Percentiles rank a stretch among this genome's conserved stretches.
Conservation (phyloP, 1,139 yeast genomes). For the Kazachstania sp. region DNA sequence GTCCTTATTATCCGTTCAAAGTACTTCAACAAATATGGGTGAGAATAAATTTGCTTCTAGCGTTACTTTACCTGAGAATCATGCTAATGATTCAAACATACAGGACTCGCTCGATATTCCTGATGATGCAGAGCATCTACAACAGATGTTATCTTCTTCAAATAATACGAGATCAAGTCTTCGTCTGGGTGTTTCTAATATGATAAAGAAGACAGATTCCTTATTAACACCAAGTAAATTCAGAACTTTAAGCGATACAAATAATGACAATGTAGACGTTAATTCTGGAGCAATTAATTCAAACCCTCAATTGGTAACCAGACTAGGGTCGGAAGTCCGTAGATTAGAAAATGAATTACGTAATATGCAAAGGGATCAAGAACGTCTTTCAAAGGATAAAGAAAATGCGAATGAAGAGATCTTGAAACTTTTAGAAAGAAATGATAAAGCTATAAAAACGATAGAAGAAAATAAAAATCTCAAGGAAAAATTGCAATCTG, state of each 20-base stretch:
- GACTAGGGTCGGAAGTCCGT: constrained; percentile 49
- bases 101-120: constrained; percentile 13
- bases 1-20: background rate
- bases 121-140: constrained; percentile 23
- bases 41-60: background rate
- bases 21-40: background rate
- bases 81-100: constrained; percentile 2
- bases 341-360: constrained; percentile 70
- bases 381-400: constrained; percentile 47
- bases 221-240: background rate
- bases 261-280: constrained; percentile 1
- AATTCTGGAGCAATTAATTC: constrained; percentile 6
- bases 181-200: background rate
- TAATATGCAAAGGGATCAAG: constrained; percentile 56
- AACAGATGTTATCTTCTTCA: constrained; percentile 4
- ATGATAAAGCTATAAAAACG: constrained; percentile 38
- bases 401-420: constrained; percentile 62
- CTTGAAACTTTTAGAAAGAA: constrained; percentile 47
- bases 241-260: constrained; percentile 3
- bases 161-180: constrained; percentile 4
- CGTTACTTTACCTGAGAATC: background rate
- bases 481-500: constrained; percentile 33
- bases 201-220: constrained; percentile 2
- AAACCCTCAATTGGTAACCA: constrained; percentile 28
- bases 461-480: constrained; percentile 34